Evolutionary conservation across 2,329 filamentous ascomycete species (phyloP).

Genomic region (Parasarocladium wereldwijsianum): DNA sequence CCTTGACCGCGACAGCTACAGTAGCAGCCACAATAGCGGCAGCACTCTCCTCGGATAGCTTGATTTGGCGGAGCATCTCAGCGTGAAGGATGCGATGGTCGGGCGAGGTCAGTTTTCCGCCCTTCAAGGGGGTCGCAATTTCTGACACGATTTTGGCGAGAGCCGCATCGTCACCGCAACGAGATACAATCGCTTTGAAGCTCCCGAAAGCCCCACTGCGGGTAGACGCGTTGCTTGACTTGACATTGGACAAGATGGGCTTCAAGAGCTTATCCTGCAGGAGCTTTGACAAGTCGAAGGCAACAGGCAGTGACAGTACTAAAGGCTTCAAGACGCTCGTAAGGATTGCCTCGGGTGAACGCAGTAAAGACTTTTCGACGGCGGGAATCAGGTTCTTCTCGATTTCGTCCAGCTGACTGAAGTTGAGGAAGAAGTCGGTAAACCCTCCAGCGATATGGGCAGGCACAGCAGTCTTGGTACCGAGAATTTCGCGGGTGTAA

Average conservation of each 20-base stretch:
- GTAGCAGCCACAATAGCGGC: constrained; percentile 53
- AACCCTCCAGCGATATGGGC: constrained; percentile 59
- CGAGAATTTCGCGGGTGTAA: constrained; percentile 72
- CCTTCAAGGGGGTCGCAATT: constrained; percentile 63
- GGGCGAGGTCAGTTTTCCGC: constrained; percentile 67
- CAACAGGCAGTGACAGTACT: constrained; percentile 50
- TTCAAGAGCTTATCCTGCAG: constrained; percentile 65
- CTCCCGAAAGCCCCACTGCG: constrained; percentile 61
- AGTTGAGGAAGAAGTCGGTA: constrained; percentile 68
- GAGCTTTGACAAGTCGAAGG: constrained; percentile 63
- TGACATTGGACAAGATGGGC: constrained; percentile 76
- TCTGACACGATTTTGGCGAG: constrained; percentile 63
- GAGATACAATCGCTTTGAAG: constrained; percentile 54
- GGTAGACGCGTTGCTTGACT: constrained; percentile 71
- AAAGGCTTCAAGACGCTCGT: constrained; percentile 64
- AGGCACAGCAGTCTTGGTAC: constrained; percentile 59
- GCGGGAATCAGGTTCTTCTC: constrained; percentile 62
- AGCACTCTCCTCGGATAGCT: constrained; percentile 45
- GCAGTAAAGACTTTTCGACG: constrained; percentile 75
- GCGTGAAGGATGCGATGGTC: constrained; percentile 77
- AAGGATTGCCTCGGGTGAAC: constrained; percentile 80
- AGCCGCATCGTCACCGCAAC: constrained; percentile 39
- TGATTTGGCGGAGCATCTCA: constrained; percentile 58
- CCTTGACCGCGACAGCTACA: constrained; percentile 58
- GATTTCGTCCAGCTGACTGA: constrained; percentile 60